phyloP scores from a whole-genome alignment of 2,329 filamentous ascomycete genomes.

The Alternaria burnsii region DNA sequence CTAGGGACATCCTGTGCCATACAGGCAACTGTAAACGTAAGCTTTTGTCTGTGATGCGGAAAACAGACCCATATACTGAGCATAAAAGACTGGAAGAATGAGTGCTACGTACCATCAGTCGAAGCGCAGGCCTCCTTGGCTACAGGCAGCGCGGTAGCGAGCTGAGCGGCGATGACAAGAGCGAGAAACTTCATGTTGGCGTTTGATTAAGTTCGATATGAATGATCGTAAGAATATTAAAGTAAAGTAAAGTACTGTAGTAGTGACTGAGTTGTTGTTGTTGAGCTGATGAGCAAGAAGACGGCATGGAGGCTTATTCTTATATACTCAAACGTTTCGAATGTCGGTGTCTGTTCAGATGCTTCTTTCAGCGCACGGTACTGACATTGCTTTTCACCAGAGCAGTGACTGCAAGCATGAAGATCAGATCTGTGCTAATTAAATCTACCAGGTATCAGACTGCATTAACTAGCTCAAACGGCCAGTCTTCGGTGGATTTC shows the following conservation, averaged over 20 bases:
- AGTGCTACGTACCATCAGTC: neutral
- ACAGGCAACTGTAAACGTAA: neutral
- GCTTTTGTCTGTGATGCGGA: neutral
- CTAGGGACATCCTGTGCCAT: too few species aligned
- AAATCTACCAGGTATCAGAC: neutral
- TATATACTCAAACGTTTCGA: neutral
- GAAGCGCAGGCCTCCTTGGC: neutral
- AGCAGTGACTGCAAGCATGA: neutral
- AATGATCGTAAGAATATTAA: slow-evolving; percentile 8
- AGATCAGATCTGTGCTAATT: neutral
- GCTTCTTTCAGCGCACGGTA: slow-evolving; percentile 1
- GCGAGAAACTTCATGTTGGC: slow-evolving; percentile 5
- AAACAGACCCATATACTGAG: too few species aligned
- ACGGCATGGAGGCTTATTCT: neutral
- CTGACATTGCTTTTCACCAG: neutral
- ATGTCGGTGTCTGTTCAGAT: neutral
- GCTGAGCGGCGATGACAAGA: neutral
- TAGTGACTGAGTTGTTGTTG: slow-evolving; percentile 5
- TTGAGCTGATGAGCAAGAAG: neutral
- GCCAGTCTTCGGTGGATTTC: neutral
- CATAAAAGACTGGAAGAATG: neutral
- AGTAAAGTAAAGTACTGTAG: neutral
- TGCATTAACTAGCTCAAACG: neutral
- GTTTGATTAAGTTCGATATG: neutral
- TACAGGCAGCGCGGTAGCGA: neutral